phyloP scores from a whole-genome alignment of 306 rosid genomes.

The Dryas alaskensis region DNA sequence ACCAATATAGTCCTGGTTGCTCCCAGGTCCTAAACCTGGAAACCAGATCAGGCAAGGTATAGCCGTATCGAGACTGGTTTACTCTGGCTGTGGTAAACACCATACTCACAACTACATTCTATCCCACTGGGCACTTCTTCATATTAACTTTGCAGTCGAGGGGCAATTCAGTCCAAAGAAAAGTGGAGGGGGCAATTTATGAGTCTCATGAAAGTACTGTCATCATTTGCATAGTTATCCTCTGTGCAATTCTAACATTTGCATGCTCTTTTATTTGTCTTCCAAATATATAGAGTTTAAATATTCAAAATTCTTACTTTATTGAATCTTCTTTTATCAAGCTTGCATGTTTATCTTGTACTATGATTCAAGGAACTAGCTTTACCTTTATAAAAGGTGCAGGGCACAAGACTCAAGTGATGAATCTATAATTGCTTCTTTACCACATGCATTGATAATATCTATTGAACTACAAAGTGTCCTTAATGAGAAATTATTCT shows the following conservation, averaged over 20 bases:
- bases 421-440: conserved; percentile 24
- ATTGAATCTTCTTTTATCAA: background rate
- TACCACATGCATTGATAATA: conserved; percentile 3
- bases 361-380: conserved; percentile 10
- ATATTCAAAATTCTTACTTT: background rate
- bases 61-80: background rate
- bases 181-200: no score
- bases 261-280: background rate
- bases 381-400: background rate
- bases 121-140: background rate
- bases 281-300: background rate
- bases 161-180: no score
- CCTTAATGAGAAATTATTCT: background rate
- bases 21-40: background rate
- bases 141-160: background rate
- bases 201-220: no score
- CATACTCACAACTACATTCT: background rate
- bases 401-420: conserved; percentile 14
- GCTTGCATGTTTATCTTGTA: conserved; percentile 4
- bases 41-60: background rate
- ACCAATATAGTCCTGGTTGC: background rate
- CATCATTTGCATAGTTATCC: background rate
- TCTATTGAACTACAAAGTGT: background rate
- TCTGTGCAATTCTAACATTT: background rate
- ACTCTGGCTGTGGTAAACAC: background rate